Base-by-base conservation (phyloP, 108 stramenopile genomes). In the Ochromonas danica region DNA sequence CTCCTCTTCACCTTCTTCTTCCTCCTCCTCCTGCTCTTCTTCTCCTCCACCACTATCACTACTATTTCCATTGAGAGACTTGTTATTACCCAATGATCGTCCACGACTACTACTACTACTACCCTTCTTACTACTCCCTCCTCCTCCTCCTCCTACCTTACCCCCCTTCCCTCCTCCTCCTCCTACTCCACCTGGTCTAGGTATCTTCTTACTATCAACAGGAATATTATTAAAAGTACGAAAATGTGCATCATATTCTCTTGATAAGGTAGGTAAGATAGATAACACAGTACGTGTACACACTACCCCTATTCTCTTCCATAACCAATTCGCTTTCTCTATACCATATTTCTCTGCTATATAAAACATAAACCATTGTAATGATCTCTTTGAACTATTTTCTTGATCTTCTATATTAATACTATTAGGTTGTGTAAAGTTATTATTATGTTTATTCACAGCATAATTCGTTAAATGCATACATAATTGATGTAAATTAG, bases 391-490 rank as follows among this genome's bases (percentile, higher is more conserved):
- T 79, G 79, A 85, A 28, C 91, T 90, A 40, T 84, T 81, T 25
- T 85, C 82, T 57, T 75, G 45, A 36, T 6, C 25, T 42, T 75
- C 31, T 31, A 51, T 0, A 79, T 43, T 33, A 42, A 39, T 22
- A 31, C 28, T 42, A 70, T 10, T 70, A 61, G 0, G 71, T 77
- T 40, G 74, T 61, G 1, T 39, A 33, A 78, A 87, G 1, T 86
- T 87, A 17, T 86, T 65, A 45, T 78, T 84, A 42, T 78, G 36
- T 27, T 80, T 81, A 78, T 93, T 92, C 10, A 94, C 86, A 42
- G 93, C 87, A 78, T 90, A 92, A 78, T 94, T 94, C 0, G 94
- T 94, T 30, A 94, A 88, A 70, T 94, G 94, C 93, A 94, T 92
- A 71, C 89, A 92, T 40, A 71, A 79, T 39, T 88, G 80, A 31